Evolutionary conservation across 2,329 filamentous ascomycete species (phyloP), one percentile per base, ranked within the genome.

Genomic region (Thelonectria olida): DNA sequence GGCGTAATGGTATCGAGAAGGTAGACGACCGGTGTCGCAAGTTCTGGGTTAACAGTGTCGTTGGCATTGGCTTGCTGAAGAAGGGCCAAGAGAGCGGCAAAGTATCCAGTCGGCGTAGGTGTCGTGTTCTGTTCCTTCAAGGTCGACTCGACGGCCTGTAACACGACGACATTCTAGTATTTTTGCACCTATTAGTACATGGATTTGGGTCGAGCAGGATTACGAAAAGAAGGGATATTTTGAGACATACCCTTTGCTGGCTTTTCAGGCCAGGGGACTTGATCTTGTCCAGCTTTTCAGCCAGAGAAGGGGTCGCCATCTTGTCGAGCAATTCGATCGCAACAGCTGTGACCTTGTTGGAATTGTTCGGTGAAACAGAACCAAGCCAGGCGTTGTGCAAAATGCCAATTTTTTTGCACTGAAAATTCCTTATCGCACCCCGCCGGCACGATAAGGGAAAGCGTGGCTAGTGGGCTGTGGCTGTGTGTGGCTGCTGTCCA

Each of bases 261-360:
- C 92, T 97, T 79, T 98, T 92, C 73, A 97, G 88, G 80, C 97
- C 97, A 58, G 96, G 96, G 75, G 92, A 96, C 80, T 96, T 92
- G 79, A 98, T 97, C 87, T 96, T 97, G 82, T 95, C 92, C 77
- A 99, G 88, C 84, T 93, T 96, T 84, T 97, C 95, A 77, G 91
- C 89, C 74, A 98, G 74, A 72, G 70, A 71, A 72, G 67, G 68
- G 67, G 83, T 81, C 71, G 80, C 74, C 84, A 86, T 86, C 50
- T 76, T 71, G 70, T 68, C 62, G 66, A 67, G 64, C 63, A 70
- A 72, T 72, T 64, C 62, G 66, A 71, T 71, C 65, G 68, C 61
- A 69, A 71, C 31, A 15, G 12, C 12, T 34, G 7, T 15, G 41
- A 66, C 62, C 65, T 54, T 25, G 27, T 27, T 45, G 38, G 60